Percentiles rank a stretch among this genome's conserved stretches.
Conservation (phyloP, 306 rosid species). For the Calophaca sinica region DNA sequence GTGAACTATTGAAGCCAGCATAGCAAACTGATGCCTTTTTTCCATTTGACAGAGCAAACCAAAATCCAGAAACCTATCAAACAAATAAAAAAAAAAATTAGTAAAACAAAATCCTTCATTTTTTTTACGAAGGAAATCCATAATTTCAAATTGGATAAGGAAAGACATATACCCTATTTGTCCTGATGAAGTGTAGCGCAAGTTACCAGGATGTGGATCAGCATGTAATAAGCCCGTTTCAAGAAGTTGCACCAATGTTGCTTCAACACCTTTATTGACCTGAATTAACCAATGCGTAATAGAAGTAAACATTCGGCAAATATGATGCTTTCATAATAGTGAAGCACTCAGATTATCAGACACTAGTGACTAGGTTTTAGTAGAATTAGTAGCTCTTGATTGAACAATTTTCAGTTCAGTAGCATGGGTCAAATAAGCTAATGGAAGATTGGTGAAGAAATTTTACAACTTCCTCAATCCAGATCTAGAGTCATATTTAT, state of each 20-base stretch:
- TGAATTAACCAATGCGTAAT: slow-evolving; percentile 49
- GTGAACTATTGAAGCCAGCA: slow-evolving; percentile 97
- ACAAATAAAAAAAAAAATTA: slow-evolving; percentile 31
- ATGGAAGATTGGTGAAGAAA: slow-evolving; percentile 35
- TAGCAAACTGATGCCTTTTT: slow-evolving; percentile 88
- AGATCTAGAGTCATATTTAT: slow-evolving; percentile 27
- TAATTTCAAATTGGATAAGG: slow-evolving; percentile 31
- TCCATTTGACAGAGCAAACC: slow-evolving; percentile 99
- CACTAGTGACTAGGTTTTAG: slow-evolving; percentile 26
- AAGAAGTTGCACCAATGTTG: slow-evolving; percentile 88
- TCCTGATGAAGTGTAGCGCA: slow-evolving; percentile 88
- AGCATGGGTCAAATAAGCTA: slow-evolving; percentile 38
- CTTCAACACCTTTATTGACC: slow-evolving; percentile 95
- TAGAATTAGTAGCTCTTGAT: slow-evolving; percentile 22
- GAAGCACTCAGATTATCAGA: slow-evolving; percentile 15
- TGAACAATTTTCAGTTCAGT: slow-evolving; percentile 28
- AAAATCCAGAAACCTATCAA: slow-evolving; percentile 87
- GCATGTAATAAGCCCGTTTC: slow-evolving; percentile 98
- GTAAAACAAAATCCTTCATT: slow-evolving; percentile 7
- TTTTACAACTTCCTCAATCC: slow-evolving; percentile 10
- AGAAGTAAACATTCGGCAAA: slow-evolving; percentile 42
- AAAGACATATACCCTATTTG: slow-evolving; percentile 71
- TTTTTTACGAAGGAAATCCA: slow-evolving; percentile 30
- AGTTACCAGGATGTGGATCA: slow-evolving; percentile 98
- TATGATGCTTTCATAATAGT: slow-evolving; percentile 35